A percentile compares a stretch with the other conserved stretches of the same genome.
phyloP scores from a whole-genome alignment of 2,329 filamentous ascomycete species.

The Phialophora macrospora region DNA sequence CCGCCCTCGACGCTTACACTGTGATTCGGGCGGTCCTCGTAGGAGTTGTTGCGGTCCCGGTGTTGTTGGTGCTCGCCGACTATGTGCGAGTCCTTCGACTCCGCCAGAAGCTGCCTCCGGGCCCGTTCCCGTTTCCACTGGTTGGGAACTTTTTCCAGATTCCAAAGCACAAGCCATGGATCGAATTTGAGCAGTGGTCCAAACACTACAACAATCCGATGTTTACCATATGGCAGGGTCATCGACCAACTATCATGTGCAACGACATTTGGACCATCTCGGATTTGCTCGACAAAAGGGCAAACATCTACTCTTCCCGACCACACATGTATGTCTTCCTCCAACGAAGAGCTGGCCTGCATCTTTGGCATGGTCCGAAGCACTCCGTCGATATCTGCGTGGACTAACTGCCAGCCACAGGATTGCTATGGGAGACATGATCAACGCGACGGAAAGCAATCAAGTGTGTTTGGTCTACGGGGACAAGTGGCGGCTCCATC shows the following conservation, averaged over 20 bases:
- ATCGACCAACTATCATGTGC: constrained; percentile 45
- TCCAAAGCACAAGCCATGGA: constrained; percentile 62
- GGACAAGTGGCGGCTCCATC: constrained; percentile 48
- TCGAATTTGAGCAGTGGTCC: constrained; percentile 61
- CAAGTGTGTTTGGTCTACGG: constrained; percentile 52
- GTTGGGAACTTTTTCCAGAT: constrained; percentile 62
- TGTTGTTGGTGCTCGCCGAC: constrained; percentile 34
- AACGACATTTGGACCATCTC: constrained; percentile 43
- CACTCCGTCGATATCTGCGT: background rate
- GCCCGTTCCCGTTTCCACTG: constrained; percentile 60
- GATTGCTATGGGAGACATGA: constrained; percentile 43
- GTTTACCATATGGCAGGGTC: constrained; percentile 62
- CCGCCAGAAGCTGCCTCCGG: constrained; percentile 53
- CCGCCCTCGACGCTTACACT: background rate
- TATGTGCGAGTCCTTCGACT: constrained; percentile 40
- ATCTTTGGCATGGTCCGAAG: background rate
- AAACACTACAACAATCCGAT: constrained; percentile 56
- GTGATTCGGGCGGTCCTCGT: constrained; percentile 12
- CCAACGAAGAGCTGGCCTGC: background rate
- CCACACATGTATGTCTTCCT: constrained; percentile 36
- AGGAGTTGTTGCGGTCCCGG: constrained; percentile 15
- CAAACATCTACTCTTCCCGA: constrained; percentile 43
- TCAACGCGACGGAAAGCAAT: constrained; percentile 47
- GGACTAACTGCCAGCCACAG: background rate
- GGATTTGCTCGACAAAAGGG: constrained; percentile 44